phyloP scores from a whole-genome alignment of 257 asterid genomes.

The Nicotiana knightiana region DNA sequence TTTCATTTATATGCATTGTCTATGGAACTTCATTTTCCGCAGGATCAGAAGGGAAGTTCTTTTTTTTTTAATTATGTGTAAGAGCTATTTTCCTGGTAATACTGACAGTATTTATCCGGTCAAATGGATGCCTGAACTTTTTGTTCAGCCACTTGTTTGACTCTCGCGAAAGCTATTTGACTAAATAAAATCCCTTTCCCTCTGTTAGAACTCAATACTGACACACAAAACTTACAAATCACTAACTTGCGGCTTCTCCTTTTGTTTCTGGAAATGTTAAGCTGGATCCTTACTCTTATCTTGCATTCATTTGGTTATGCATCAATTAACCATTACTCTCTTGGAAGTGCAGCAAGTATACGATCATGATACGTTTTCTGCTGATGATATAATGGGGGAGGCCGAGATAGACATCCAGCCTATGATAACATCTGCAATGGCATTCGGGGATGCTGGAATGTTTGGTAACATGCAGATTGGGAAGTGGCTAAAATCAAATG shows the following conservation, averaged over 20 bases:
- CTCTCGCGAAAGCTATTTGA: neutral
- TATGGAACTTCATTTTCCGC: neutral
- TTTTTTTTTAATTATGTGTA: neutral
- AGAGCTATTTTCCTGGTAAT: neutral
- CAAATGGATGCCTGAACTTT: neutral
- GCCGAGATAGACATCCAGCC: slow-evolving; percentile 94
- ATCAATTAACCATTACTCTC: neutral
- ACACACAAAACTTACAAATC: neutral
- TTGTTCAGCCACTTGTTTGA: neutral
- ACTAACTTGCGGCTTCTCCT: neutral
- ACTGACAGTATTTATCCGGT: neutral
- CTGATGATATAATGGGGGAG: slow-evolving; percentile 96
- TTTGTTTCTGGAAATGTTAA: neutral
- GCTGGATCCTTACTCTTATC: neutral
- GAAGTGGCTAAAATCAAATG: slow-evolving; percentile 79
- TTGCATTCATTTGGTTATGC: neutral
- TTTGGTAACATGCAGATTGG: slow-evolving; percentile 91
- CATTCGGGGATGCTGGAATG: slow-evolving; percentile 78
- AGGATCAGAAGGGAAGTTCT: neutral
- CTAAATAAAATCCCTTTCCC: neutral
- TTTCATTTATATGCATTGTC: neutral
- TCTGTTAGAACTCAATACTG: neutral
- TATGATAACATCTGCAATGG: slow-evolving; percentile 88
- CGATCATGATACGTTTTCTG: slow-evolving; percentile 86
- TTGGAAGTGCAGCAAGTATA: slow-evolving; percentile 57